Conservation (phyloP, 164 flowering plant species). For the Cinnamomum micranthum region DNA sequence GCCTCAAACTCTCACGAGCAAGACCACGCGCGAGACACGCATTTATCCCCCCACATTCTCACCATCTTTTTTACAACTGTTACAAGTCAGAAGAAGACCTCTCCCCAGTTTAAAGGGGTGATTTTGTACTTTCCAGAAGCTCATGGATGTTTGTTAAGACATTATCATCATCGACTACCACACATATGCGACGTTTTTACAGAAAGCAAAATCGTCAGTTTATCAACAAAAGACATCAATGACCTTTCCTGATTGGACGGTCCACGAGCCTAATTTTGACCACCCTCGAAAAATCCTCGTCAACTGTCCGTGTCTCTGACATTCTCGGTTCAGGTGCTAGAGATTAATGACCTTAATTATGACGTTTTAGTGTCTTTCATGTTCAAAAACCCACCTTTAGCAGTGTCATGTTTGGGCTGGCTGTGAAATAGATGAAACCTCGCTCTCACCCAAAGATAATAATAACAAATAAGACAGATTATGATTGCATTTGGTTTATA, state of each 20-base stretch:
- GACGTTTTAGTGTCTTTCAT: slow-evolving; percentile 1
- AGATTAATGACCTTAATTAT: slow-evolving; percentile 2
- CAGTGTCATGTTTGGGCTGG: slow-evolving; percentile 4
- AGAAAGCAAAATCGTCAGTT: not conserved
- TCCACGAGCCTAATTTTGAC: slow-evolving; percentile 1
- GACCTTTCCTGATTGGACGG: slow-evolving; percentile 8
- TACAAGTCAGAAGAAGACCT: not conserved
- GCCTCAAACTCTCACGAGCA: slow-evolving; percentile 3
- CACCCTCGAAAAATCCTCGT: slow-evolving; percentile 5
- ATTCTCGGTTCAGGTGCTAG: not conserved
- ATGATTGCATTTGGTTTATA: slow-evolving; percentile 35
- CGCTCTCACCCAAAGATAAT: slow-evolving; percentile 20
- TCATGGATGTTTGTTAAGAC: not conserved
- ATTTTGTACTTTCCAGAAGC: not conserved
- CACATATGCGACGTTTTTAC: not conserved
- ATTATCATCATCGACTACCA: not conserved
- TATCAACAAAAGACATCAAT: not conserved
- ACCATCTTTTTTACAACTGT: not conserved
- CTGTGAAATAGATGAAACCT: slow-evolving; percentile 11
- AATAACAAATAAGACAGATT: slow-evolving; percentile 9
- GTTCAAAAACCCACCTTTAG: not conserved
- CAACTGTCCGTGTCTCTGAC: slow-evolving; percentile 3
- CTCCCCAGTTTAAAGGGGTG: not conserved
- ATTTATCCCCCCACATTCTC: not conserved
- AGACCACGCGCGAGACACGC: slow-evolving; percentile 6